Evolutionary conservation across 441 rosid genomes (phyloP).

Genomic region (Pelargonium australe): DNA sequence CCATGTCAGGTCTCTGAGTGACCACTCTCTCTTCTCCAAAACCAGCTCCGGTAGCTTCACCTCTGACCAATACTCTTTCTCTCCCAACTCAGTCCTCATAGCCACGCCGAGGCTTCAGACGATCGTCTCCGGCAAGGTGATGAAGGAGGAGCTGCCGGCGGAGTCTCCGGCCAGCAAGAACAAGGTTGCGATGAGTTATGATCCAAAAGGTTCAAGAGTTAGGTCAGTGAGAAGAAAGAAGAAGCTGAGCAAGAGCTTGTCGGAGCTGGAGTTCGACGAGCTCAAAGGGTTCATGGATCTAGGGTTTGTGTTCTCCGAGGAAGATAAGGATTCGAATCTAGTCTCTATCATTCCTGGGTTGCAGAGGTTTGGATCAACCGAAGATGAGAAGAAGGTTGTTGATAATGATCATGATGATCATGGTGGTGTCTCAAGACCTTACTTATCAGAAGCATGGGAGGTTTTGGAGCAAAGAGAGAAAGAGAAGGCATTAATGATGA

Average conservation of each 20-base stretch:
- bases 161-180: background rate
- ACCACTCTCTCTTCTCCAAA: constrained; percentile 30
- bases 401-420: background rate
- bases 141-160: background rate
- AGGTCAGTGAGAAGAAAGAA: constrained; percentile 7
- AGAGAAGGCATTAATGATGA: constrained; percentile 38
- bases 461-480: constrained; percentile 26
- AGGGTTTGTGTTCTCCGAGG: constrained; percentile 58
- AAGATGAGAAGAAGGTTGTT: constrained; percentile 5
- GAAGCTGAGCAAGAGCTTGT: constrained; percentile 39
- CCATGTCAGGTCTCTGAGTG: constrained; percentile 43
- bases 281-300: constrained; percentile 63
- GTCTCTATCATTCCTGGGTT: constrained; percentile 51
- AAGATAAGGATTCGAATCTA: constrained; percentile 44
- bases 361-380: constrained; percentile 33
- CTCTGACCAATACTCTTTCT: constrained; percentile 22
- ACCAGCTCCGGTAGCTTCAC: constrained; percentile 10
- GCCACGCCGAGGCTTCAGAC: constrained; percentile 38
- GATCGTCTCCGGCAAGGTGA: constrained; percentile 38
- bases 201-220: background rate
- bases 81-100: constrained; percentile 36
- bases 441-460: constrained; percentile 83
- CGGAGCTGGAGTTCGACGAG: constrained; percentile 55
- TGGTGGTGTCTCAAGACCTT: constrained; percentile 40
- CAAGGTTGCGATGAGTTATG: background rate